Evolutionary conservation across 1,284 basidiomycete species (phyloP), one percentile per base, ranked within the genome.

Genomic region (Malassezia pachydermatis): DNA sequence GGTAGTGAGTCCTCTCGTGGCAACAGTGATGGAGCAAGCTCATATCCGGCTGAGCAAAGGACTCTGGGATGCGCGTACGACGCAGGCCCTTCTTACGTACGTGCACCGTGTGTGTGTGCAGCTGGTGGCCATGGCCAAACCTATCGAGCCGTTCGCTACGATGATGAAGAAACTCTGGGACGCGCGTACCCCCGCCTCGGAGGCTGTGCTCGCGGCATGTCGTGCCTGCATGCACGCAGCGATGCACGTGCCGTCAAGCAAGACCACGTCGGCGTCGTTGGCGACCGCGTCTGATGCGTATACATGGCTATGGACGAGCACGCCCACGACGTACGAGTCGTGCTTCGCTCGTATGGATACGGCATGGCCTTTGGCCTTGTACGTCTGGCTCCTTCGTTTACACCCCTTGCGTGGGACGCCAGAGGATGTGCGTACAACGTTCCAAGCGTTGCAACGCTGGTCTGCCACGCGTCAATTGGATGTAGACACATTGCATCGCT

Each of bases 1-100:
- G 67, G 55, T 79, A 80, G 1, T 86, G 84, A 57, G 84, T 86
- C 44, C 50, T 13, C 19, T 52, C 0, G 75, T 92, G 5, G 67
- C 92, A 4, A 80, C 83, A 75, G 80, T 84, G 0, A 73, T 87
- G 8, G 50, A 52, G 44, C 50, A 52, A 32, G 25, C 36, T 1
- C 9, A 17, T 6, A 47, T 52, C 22, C 50, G 50, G 13, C 33
- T 47, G 17, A 23, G 9, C 9, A 78, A 76, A 20, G 75, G 76
- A 33, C 71, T 79, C 20, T 73, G 86, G 14, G 72, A 76, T 0
- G 48, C 24, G n/a, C 29, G 42, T 30, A 19, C 32, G 6, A 20
- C 41, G 2, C 20, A 10, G 20, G 20, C 29, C 28, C 33, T 51
- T 22, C 24, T 41, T 8, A 24, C 35, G 39, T 51, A 51, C 42